A percentile compares a stretch with the other conserved stretches of the same genome.
Evolutionary conservation across 176 grass and related monocot species (phyloP).

Genomic region (Pharus latifolius): DNA sequence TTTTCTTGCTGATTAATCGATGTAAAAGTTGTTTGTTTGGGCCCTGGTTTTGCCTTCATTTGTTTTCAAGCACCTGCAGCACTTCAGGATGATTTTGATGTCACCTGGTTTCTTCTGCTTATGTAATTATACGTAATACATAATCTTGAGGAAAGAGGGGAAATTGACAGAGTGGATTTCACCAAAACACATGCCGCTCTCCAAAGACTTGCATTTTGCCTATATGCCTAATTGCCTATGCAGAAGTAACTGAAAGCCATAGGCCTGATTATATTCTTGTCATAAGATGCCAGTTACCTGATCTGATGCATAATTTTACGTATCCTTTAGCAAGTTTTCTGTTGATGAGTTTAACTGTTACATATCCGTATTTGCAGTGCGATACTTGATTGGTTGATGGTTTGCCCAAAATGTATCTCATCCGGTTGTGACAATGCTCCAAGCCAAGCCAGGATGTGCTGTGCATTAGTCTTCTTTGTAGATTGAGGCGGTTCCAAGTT

Average conservation of each 20-base stretch:
- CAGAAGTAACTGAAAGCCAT: too few species aligned
- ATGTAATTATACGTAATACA: constrained; percentile 14
- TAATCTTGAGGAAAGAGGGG: neutral
- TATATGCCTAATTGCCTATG: too few species aligned
- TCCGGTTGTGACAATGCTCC: too few species aligned
- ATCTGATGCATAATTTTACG: neutral
- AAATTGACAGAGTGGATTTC: too few species aligned
- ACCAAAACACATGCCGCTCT: neutral
- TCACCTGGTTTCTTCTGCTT: neutral
- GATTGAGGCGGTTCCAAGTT: too few species aligned
- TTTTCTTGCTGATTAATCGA: constrained; percentile 10
- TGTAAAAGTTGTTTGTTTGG: constrained; percentile 1
- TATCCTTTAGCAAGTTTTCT: too few species aligned
- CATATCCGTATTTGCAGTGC: too few species aligned
- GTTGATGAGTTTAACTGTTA: too few species aligned
- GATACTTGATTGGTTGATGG: too few species aligned
- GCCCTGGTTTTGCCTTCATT: neutral
- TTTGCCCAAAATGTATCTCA: neutral
- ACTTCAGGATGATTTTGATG: neutral
- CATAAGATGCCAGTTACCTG: neutral
- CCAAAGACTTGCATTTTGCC: neutral
- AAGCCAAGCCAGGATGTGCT: too few species aligned
- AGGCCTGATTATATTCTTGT: neutral
- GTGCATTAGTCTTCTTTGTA: too few species aligned
- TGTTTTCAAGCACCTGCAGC: neutral